Conservation (phyloP, 257 asterid species). For the Nicotiana benthamiana region DNA sequence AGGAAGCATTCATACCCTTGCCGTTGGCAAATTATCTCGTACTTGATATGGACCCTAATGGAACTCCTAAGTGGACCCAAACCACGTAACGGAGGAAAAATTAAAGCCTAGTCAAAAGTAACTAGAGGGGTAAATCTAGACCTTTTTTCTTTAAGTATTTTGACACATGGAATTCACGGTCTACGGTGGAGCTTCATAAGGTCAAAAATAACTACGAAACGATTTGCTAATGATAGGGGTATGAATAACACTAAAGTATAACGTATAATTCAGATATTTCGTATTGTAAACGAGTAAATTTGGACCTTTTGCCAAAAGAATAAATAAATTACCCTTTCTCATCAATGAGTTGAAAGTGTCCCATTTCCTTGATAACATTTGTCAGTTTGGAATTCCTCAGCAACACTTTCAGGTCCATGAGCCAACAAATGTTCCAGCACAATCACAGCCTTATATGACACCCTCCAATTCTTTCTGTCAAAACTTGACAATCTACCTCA, state of each 20-base stretch:
- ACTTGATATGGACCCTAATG: too few relatives aligned
- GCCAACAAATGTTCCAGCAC: slow-evolving; percentile 79
- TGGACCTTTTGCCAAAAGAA: too few relatives aligned
- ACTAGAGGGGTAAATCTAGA: too few relatives aligned
- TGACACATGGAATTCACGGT: too few relatives aligned
- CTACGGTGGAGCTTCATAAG: neutral
- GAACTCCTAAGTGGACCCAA: too few relatives aligned
- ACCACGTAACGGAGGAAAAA: too few relatives aligned
- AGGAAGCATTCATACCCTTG: too few relatives aligned
- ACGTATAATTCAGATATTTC: too few relatives aligned
- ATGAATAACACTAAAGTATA: neutral
- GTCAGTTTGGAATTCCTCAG: slow-evolving; percentile 67
- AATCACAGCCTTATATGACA: slow-evolving; percentile 59
- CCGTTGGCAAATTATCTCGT: too few relatives aligned
- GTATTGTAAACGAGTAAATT: too few relatives aligned
- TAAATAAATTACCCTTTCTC: slow-evolving; percentile 49
- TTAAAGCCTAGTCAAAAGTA: too few relatives aligned
- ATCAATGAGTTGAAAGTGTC: slow-evolving; percentile 56
- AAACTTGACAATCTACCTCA: slow-evolving; percentile 52
- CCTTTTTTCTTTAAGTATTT: too few relatives aligned
- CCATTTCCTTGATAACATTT: slow-evolving; percentile 44
- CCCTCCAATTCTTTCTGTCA: slow-evolving; percentile 62
- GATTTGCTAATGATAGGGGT: neutral
- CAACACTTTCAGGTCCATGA: slow-evolving; percentile 87
- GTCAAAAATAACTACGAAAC: neutral